Base-by-base conservation (phyloP, 768 basidiomycete genomes). In the Amylocystis lapponica region DNA sequence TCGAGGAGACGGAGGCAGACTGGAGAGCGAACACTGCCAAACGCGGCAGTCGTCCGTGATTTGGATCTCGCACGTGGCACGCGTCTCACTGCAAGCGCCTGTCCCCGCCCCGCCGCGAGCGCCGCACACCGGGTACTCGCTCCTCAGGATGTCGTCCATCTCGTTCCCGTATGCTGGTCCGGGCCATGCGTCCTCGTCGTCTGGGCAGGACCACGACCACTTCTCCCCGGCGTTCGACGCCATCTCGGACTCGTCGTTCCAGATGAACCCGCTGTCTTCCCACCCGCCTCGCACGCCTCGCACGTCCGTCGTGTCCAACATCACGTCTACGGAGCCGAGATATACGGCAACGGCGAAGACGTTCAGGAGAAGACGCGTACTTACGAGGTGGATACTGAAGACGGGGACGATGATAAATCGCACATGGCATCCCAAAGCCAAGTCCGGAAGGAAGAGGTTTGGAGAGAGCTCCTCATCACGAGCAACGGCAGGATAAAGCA, bases 401-500 rank as follows among this genome's bases (percentile, higher is more conserved):
- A 61, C 12, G 61, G 53, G 14, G 61, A 61, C 11, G 64, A 63
- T 17, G 58, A 61, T 9, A 58, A 60, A 21, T 66, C 43, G 31
- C 35, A 38, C 5, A 29, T 65, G 20, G 70, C 67, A 8, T 69
- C 69, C 10, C 71, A 73, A 53, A 61, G 60, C 53, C 73, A 64
- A 42, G 69, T 89, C 20, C 63, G 68, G 23, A 63, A 61, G 32
- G 82, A 83, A 57, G 86, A 88, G 25, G 74, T 92, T 6, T 89
- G 84, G 86, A 71, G 80, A 49, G 89, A 90, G 45, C 77, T 91
- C 60, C 67, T 91, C 41, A 71, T 79, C 54, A 82, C 86, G 22
- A 86, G 83, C 52, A 72, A 77, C 51, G 89, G 89, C 39, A 89
- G 53, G 89, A 92, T 64, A 92, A 92, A 66, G 78, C 80, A 22